Conservation (phyloP, 169 alveolate species). For the Babesia caballi region DNA sequence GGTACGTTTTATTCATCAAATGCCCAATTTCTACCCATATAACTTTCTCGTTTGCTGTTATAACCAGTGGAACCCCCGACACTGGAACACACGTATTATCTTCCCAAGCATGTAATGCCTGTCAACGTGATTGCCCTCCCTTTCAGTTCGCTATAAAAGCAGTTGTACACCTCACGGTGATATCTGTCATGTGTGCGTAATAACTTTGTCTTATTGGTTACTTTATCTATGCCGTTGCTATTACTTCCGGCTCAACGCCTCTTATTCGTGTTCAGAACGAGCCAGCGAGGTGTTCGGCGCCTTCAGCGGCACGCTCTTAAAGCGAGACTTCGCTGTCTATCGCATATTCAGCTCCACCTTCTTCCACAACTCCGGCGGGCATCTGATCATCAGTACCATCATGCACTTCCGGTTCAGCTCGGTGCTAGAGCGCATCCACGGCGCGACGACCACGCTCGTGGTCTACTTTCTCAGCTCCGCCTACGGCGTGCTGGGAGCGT, state of each 20-base stretch:
- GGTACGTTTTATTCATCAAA: conserved; percentile 9
- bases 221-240: too few species aligned
- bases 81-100: too few species aligned
- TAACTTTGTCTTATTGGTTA: not conserved
- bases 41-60: too few species aligned
- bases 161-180: too few species aligned
- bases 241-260: too few species aligned
- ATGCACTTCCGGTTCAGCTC: conserved; percentile 67
- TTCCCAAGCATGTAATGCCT: too few species aligned
- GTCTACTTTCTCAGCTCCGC: conserved; percentile 45
- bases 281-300: conserved; percentile 38
- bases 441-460: conserved; percentile 28
- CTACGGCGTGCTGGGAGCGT: conserved; percentile 58
- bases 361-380: conserved; percentile 58
- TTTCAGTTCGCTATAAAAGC: too few species aligned
- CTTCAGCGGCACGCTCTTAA: conserved; percentile 43
- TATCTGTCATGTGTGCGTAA: not conserved
- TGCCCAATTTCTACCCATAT: too few species aligned
- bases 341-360: conserved; percentile 57
- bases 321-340: conserved; percentile 29
- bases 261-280: not conserved
- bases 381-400: conserved; percentile 53
- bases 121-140: too few species aligned
- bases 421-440: conserved; percentile 52
- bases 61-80: too few species aligned